Evolutionary conservation across 2,329 filamentous ascomycete genomes (phyloP), one percentile per base, ranked within the genome.

Genomic region (Epichloe brachyelytri): DNA sequence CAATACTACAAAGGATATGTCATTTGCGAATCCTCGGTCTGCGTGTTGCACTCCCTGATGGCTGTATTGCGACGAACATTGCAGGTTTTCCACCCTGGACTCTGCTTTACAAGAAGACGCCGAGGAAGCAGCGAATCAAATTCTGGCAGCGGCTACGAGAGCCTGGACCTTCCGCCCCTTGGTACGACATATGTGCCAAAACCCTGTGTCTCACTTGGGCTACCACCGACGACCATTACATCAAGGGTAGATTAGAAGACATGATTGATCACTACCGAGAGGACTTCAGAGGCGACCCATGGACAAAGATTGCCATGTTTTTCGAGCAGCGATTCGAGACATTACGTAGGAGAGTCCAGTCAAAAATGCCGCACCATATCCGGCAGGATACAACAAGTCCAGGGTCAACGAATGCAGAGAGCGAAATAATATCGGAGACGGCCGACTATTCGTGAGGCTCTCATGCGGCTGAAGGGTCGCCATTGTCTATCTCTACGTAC

Each of bases 11-110:
- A 46, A 11, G 51, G 20, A 17, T 52, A 52, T 15, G 47, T 48
- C 26, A 52, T 52, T 38, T 52, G 51, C 51, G 51, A 52, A 39
- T 52, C 51, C 15, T 22, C 51, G 17, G 34, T 52, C 22, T 41
- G 51, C 19, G 51, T 52, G 17, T 26, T 52, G 38, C 43, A 52
- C 19, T 46, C 41, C 8, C n/a, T 52, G 5, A 52, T 52, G 47
- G 51, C 51, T 39, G 30, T 52, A 3, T 26, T 52, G 36, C 47
- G 51, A 34, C 43, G 46, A 15, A 52, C 51, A 3, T 38, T 52
- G 33, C 46, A 49, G 37, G 17, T 52, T 14, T 52, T 52, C 19
- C 30, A 52, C 8, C 51, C 15, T 34, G 17, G 51, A 52, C 12
- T 10, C 39, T 5, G 22, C 15, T 34, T 36, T 52, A 2, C 14